Conservation (phyloP, 148 eudicot genomes). For the Hydrangea macrophylla region DNA sequence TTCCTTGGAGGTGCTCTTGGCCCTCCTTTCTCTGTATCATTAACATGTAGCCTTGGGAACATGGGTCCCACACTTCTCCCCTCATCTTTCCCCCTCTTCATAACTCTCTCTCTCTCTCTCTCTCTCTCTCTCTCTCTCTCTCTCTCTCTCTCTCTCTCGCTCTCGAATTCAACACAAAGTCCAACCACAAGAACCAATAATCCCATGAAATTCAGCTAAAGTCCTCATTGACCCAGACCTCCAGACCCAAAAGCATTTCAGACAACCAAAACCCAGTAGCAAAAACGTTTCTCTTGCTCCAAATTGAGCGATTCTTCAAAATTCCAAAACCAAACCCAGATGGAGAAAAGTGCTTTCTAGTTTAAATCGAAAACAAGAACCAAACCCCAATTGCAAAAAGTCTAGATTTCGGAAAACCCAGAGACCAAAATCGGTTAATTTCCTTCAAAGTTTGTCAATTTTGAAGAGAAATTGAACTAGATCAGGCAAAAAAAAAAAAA, state of each 20-base stretch:
- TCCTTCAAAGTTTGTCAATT: neutral
- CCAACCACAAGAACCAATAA: constrained; percentile 20
- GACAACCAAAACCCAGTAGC: neutral
- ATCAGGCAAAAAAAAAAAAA: neutral
- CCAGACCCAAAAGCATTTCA: constrained; percentile 7
- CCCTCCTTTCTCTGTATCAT: constrained; percentile 90
- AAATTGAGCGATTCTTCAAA: neutral
- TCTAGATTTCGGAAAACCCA: constrained; percentile 1
- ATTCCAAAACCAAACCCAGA: constrained; percentile 9
- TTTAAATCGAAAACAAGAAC: constrained; percentile 3
- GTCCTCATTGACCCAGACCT: constrained; percentile 12
- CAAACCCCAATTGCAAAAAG: constrained; percentile 17
- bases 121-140: constrained; percentile 7
- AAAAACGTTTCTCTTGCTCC: neutral
- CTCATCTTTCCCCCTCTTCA: constrained; percentile 76
- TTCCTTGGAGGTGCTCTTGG: constrained; percentile 97
- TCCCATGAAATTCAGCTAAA: constrained; percentile 17
- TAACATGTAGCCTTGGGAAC: constrained; percentile 92
- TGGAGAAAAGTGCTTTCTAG: neutral
- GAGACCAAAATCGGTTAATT: neutral
- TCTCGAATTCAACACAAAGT: constrained; percentile 11
- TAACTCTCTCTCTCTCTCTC: constrained; percentile 16
- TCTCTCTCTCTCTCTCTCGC: neutral
- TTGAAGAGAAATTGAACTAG: neutral
- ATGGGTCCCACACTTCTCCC: constrained; percentile 67